These are phyloP conservation scores for Rubia yunnanensis DNA, from an alignment of 257 asterid genomes.

Conservation along the genomic window DNA sequence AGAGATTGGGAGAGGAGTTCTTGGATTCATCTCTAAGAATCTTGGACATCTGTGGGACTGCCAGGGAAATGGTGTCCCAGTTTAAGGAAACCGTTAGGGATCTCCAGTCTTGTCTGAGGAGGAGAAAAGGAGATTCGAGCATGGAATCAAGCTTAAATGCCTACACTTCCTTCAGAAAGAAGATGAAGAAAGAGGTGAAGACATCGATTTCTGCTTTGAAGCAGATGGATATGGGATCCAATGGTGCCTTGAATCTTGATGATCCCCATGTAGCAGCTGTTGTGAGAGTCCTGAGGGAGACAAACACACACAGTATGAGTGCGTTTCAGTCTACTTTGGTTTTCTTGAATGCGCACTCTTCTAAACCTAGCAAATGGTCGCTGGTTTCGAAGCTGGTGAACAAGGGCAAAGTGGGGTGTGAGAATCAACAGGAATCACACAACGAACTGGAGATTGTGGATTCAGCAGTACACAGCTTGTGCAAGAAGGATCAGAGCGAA, in stretches of 20 bases:
- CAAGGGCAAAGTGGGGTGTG: slow-evolving; percentile 16
- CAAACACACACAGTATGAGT: slow-evolving; percentile 9
- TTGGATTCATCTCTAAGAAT: slow-evolving; percentile 21
- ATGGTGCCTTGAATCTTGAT: neutral
- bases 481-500: slow-evolving; percentile 5
- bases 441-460: slow-evolving; percentile 22
- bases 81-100: slow-evolving; percentile 21
- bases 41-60: slow-evolving; percentile 23
- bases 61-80: slow-evolving; percentile 15
- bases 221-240: slow-evolving; percentile 17
- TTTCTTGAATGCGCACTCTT: slow-evolving; percentile 20
- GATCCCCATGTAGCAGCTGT: neutral
- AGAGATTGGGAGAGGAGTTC: slow-evolving; percentile 19
- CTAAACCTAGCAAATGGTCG: slow-evolving; percentile 16
- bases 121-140: slow-evolving; percentile 23
- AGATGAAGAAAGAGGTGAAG: slow-evolving; percentile 22
- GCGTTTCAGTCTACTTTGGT: slow-evolving; percentile 15
- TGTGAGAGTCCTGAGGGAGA: slow-evolving; percentile 17
- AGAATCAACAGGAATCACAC: slow-evolving; percentile 11
- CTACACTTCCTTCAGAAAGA: slow-evolving; percentile 15
- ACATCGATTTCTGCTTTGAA: slow-evolving; percentile 18
- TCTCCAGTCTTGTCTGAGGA: slow-evolving; percentile 21
- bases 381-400: slow-evolving; percentile 25
- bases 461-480: slow-evolving; percentile 4
- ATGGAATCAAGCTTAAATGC: slow-evolving; percentile 3